A percentile compares a stretch with the other conserved stretches of the same genome.
These are phyloP conservation scores for Hypericum androsaemum DNA, from an alignment of 345 rosid genomes.

Conservation along the genomic window DNA sequence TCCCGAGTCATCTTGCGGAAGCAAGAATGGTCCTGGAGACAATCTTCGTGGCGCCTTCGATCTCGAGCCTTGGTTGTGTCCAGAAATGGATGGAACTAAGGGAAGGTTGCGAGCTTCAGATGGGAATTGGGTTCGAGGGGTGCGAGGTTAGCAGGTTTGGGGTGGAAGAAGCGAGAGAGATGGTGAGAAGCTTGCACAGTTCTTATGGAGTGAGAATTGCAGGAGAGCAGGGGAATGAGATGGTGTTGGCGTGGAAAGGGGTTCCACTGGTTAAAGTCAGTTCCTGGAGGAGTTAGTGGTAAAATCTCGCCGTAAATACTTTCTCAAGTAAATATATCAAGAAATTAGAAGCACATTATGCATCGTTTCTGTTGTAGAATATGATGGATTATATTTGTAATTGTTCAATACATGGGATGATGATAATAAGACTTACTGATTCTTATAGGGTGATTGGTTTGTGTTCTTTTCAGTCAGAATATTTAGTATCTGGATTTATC, in stretches of 20 bases:
- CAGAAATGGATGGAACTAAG: conserved; percentile 12
- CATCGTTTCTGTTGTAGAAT: too few species aligned
- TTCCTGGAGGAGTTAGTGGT: conserved; percentile 13
- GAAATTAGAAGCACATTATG: too few species aligned
- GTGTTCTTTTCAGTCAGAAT: too few species aligned
- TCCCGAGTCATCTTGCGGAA: conserved; percentile 15
- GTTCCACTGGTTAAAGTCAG: conserved; percentile 16
- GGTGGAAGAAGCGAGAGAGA: conserved; percentile 25
- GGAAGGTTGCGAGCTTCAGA: background rate
- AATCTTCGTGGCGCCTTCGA: conserved; percentile 21
- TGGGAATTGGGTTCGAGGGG: conserved; percentile 10
- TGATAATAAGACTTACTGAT: too few species aligned
- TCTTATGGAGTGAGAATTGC: conserved; percentile 17
- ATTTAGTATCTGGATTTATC: too few species aligned
- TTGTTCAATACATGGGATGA: too few species aligned
- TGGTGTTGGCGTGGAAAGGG: conserved; percentile 22
- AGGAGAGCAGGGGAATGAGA: conserved; percentile 17
- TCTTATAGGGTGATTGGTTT: too few species aligned
- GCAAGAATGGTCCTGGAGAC: conserved; percentile 27
- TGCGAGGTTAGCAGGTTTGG: conserved; percentile 15
- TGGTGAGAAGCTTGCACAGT: conserved; percentile 18
- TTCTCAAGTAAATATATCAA: too few species aligned
- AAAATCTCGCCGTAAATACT: too few species aligned
- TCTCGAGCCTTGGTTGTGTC: conserved; percentile 7
- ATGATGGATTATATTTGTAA: too few species aligned